A percentile compares a stretch with the other conserved stretches of the same genome.
Evolutionary conservation across 2,329 filamentous ascomycete species (phyloP).

Genomic region (Apiospora kogelbergensis): DNA sequence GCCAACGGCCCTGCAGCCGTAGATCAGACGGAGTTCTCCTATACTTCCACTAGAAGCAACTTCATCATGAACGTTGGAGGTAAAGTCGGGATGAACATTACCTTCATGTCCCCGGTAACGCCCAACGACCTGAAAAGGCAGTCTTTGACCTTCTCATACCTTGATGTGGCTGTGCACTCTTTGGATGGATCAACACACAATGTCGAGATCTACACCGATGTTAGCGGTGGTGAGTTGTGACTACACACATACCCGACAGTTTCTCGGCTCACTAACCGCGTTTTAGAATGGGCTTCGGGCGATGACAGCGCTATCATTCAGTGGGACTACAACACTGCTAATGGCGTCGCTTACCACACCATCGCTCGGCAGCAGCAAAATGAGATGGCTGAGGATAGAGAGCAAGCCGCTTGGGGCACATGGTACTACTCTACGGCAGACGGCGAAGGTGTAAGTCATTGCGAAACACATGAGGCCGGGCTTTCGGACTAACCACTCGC

Average conservation of each 20-base stretch:
- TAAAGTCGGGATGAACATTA: conserved; percentile 63
- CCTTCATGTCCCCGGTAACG: conserved; percentile 70
- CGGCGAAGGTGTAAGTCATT: conserved; percentile 42
- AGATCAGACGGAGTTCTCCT: conserved; percentile 63
- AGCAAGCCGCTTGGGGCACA: conserved; percentile 80
- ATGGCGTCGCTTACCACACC: conserved; percentile 62
- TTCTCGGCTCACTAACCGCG: background rate
- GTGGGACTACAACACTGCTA: conserved; percentile 58
- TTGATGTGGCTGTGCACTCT: conserved; percentile 62
- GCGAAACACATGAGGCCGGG: background rate
- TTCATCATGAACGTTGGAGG: conserved; percentile 66
- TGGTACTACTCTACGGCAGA: conserved; percentile 68
- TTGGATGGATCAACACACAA: conserved; percentile 61
- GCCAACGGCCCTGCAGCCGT: conserved; percentile 45
- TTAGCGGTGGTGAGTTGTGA: conserved; percentile 59
- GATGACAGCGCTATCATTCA: conserved; percentile 54
- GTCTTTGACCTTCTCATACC: conserved; percentile 69
- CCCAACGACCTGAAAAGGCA: conserved; percentile 66
- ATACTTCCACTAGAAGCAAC: conserved; percentile 70
- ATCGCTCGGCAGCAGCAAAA: conserved; percentile 61
- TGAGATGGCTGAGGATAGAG: conserved; percentile 64
- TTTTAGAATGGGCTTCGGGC: conserved; percentile 69
- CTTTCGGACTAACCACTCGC: background rate
- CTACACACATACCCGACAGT: background rate
- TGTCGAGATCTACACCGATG: conserved; percentile 72